Conservation (phyloP, 2,329 filamentous ascomycete genomes). For the Apiospora arundinis region DNA sequence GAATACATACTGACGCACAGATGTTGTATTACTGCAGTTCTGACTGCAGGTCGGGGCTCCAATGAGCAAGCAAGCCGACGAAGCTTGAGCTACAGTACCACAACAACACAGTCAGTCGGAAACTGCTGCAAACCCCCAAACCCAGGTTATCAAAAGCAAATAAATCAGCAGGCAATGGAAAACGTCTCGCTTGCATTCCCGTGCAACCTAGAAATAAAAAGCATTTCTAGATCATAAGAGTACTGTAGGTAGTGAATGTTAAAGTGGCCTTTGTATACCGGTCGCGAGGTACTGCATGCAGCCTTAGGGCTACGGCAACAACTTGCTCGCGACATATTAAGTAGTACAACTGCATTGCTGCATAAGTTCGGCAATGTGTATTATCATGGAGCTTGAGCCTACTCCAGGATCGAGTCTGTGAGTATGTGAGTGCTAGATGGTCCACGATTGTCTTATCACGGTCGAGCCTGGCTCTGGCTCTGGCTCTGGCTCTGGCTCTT, state of each 20-base stretch:
- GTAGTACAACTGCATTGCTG: background rate
- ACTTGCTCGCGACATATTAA: background rate
- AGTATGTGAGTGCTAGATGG: background rate
- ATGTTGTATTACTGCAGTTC: slow-evolving; percentile 5
- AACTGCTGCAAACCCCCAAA: background rate
- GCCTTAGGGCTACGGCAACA: too few species aligned
- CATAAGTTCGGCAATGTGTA: background rate
- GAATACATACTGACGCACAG: background rate
- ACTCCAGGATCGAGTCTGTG: background rate
- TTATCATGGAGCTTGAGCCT: background rate
- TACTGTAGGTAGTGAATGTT: too few species aligned
- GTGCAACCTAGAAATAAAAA: background rate
- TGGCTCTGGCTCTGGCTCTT: background rate
- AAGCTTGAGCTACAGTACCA: background rate
- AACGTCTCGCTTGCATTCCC: slow-evolving; percentile 10
- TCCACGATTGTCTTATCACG: too few species aligned
- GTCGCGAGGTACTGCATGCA: background rate
- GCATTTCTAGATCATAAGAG: background rate
- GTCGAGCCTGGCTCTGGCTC: background rate
- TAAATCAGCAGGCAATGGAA: background rate
- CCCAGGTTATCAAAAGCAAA: background rate
- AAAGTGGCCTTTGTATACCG: background rate
- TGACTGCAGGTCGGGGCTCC: slow-evolving; percentile 8
- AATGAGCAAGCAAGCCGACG: background rate
- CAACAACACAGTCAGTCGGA: background rate